phyloP scores from a whole-genome alignment of 1,284 basidiomycete species.

The Cryptococcus sp. region DNA sequence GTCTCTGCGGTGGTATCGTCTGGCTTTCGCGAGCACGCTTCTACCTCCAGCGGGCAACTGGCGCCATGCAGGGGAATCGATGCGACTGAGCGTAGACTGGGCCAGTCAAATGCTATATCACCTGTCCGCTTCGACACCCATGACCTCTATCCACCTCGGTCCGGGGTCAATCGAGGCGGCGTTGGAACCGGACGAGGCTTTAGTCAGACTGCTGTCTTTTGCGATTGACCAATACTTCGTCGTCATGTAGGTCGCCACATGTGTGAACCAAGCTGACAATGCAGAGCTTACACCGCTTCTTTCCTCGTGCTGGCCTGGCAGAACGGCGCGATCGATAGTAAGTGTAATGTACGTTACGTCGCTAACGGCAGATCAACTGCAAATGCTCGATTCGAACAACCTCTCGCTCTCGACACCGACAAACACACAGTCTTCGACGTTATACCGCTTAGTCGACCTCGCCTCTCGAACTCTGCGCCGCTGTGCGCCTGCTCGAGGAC shows the following conservation, averaged over 20 bases:
- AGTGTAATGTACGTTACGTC: background rate
- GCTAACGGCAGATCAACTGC: conserved; percentile 9
- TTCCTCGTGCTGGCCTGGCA: conserved; percentile 26
- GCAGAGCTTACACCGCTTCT: conserved; percentile 21
- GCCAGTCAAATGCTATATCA: conserved; percentile 25
- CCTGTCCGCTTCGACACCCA: conserved; percentile 15
- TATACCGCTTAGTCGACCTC: conserved; percentile 24
- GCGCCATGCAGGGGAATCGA: conserved; percentile 2
- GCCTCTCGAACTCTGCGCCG: conserved; percentile 13
- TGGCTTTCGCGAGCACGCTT: conserved; percentile 18
- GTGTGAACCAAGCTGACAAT: background rate
- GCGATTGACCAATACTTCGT: conserved; percentile 29
- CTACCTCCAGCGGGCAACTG: conserved; percentile 10
- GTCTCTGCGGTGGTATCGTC: conserved; percentile 28
- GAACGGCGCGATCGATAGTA: conserved; percentile 17
- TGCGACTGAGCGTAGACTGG: conserved; percentile 23
- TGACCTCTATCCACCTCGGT: conserved; percentile 1
- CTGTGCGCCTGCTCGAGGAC: conserved; percentile 13
- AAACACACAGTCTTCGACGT: conserved; percentile 6
- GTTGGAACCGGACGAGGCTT: conserved; percentile 18
- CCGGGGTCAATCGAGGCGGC: background rate
- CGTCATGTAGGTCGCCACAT: conserved; percentile 16
- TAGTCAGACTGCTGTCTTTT: conserved; percentile 20
- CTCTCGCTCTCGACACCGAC: background rate
- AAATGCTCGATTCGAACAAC: background rate